A percentile compares a stretch with the other conserved stretches of the same genome.
These are phyloP conservation scores for Haplosporangium sp. DNA, from an alignment of 371 early-diverging fungal genomes.

Conservation along the genomic window DNA sequence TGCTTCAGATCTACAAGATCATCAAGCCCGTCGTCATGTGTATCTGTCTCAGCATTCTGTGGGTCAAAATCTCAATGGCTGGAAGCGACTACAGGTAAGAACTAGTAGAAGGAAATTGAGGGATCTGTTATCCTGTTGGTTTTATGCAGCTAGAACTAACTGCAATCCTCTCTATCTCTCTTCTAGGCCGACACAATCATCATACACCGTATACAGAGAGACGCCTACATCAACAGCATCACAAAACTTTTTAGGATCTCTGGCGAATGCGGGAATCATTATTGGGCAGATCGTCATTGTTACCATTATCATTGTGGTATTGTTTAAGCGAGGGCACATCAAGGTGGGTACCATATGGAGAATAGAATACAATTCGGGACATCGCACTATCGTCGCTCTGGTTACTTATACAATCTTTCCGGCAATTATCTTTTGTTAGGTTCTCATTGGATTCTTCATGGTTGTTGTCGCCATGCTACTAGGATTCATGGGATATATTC, in stretches of 20 bases:
- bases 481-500: slow-evolving; percentile 81
- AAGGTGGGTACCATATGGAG: slow-evolving; percentile 58
- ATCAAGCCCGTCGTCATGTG: slow-evolving; percentile 84
- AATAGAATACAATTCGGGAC: no score
- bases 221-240: slow-evolving; percentile 33
- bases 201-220: slow-evolving; percentile 57
- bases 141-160: no score
- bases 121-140: no score
- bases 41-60: slow-evolving; percentile 80
- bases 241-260: slow-evolving; percentile 56
- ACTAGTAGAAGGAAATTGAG: background rate
- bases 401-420: background rate
- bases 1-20: slow-evolving; percentile 82
- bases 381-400: background rate
- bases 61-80: slow-evolving; percentile 82
- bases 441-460: slow-evolving; percentile 80
- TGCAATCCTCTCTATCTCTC: background rate
- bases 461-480: slow-evolving; percentile 76
- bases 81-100: slow-evolving; percentile 67
- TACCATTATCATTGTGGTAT: slow-evolving; percentile 78
- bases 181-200: slow-evolving; percentile 62
- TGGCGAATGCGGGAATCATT: slow-evolving; percentile 77
- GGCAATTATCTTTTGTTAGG: slow-evolving; percentile 38
- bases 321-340: slow-evolving; percentile 82
- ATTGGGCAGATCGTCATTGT: slow-evolving; percentile 83